These are phyloP conservation scores for Talaromyces sp. DNA, from an alignment of 2,329 filamentous ascomycete genomes.

Conservation along the genomic window DNA sequence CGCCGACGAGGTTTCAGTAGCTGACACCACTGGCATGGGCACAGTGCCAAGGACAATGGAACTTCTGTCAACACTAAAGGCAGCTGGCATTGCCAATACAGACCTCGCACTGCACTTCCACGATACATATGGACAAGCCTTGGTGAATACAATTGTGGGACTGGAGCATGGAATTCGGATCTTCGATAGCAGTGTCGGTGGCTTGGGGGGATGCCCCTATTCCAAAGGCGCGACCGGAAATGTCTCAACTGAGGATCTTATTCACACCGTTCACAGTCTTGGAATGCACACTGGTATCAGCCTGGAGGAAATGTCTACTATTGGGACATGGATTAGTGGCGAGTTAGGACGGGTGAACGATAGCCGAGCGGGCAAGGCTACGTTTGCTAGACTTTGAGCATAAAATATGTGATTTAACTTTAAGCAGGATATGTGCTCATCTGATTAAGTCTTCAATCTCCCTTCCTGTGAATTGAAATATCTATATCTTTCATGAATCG, in stretches of 20 bases:
- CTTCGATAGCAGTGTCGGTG: conserved; percentile 66
- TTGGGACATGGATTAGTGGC: conserved; percentile 60
- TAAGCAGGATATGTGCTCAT: background rate
- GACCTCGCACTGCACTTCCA: conserved; percentile 68
- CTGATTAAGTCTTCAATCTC: background rate
- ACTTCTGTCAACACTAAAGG: conserved; percentile 60
- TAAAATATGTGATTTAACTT: conserved; percentile 12
- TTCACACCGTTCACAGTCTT: conserved; percentile 63
- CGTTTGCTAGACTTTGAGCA: conserved; percentile 41
- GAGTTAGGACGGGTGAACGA: conserved; percentile 57
- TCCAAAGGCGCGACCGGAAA: conserved; percentile 68
- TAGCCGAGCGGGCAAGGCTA: conserved; percentile 58
- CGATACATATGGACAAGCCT: conserved; percentile 67
- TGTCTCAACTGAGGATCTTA: conserved; percentile 65
- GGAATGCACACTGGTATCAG: conserved; percentile 63
- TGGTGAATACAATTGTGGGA: conserved; percentile 65
- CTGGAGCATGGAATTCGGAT: conserved; percentile 65
- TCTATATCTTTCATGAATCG: no score
- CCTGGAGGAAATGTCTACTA: conserved; percentile 56
- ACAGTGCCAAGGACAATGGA: conserved; percentile 63
- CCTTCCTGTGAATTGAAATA: no score
- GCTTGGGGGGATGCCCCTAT: conserved; percentile 66
- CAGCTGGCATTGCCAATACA: conserved; percentile 61
- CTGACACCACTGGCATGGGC: conserved; percentile 69
- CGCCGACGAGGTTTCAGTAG: conserved; percentile 66